These are phyloP conservation scores for Tolypocladium ophioglossoides DNA, from an alignment of 2,329 filamentous ascomycete genomes.

Conservation along the genomic window DNA sequence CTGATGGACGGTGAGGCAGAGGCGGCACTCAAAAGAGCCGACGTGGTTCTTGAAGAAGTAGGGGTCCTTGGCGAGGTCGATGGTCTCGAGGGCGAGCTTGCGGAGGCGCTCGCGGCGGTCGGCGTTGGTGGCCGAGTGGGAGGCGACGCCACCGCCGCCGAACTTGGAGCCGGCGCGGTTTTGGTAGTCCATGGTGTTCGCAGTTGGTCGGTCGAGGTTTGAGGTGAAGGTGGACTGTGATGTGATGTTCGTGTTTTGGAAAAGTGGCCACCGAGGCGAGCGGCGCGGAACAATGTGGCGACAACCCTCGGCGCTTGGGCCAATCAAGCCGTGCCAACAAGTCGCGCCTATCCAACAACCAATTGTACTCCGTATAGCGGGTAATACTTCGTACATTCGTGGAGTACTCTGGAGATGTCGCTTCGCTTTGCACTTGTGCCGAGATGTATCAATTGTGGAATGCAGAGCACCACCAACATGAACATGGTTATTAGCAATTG, in stretches of 20 bases:
- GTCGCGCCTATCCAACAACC: too few relatives aligned
- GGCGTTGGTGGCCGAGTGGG: slow-evolving; percentile 84
- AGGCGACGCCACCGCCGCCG: slow-evolving; percentile 93
- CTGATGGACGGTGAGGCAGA: slow-evolving; percentile 95
- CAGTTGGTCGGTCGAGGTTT: slow-evolving; percentile 50
- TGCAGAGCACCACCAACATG: too few relatives aligned
- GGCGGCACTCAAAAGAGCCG: slow-evolving; percentile 92
- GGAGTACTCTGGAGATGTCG: too few relatives aligned
- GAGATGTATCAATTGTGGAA: too few relatives aligned
- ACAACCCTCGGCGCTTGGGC: not conserved
- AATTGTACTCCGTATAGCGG: too few relatives aligned
- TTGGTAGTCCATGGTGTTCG: slow-evolving; percentile 55
- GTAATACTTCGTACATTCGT: too few relatives aligned
- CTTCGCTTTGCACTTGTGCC: too few relatives aligned
- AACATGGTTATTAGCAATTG: too few relatives aligned
- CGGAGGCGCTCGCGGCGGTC: slow-evolving; percentile 94
- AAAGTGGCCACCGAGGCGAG: not conserved
- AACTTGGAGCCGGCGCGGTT: slow-evolving; percentile 97
- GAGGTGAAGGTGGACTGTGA: not conserved
- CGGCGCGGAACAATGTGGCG: not conserved
- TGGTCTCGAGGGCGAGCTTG: slow-evolving; percentile 96
- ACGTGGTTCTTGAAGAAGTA: slow-evolving; percentile 99
- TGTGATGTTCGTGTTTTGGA: not conserved
- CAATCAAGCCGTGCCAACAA: not conserved
- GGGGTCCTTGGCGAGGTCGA: slow-evolving; percentile 97